Percentiles rank a stretch among this genome's conserved stretches.
phyloP scores from a whole-genome alignment of 1,284 basidiomycete species.

The Rhizoctonia solani region DNA sequence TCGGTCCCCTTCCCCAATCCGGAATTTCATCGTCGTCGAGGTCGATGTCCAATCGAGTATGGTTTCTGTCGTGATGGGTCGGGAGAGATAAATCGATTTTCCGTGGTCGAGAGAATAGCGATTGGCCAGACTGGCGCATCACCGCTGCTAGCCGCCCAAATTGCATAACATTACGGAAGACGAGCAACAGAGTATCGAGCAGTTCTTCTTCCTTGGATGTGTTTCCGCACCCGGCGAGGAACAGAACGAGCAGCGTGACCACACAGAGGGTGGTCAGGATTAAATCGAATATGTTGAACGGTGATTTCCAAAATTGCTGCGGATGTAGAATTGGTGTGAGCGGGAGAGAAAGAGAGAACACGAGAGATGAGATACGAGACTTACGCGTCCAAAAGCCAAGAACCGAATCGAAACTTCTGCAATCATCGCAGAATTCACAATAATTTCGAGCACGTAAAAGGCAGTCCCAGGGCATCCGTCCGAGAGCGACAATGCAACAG shows the following conservation, averaged over 20 bases:
- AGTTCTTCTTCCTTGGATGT: slow-evolving; percentile 87
- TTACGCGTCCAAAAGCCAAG: slow-evolving; percentile 84
- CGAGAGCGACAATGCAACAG: slow-evolving; percentile 82
- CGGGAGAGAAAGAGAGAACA: slow-evolving; percentile 10
- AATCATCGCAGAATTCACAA: slow-evolving; percentile 92
- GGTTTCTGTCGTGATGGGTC: slow-evolving; percentile 69
- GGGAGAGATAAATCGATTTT: slow-evolving; percentile 80
- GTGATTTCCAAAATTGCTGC: slow-evolving; percentile 98
- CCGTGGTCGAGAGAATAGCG: slow-evolving; percentile 87
- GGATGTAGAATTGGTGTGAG: too few species aligned
- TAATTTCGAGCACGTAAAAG: slow-evolving; percentile 89
- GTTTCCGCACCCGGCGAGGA: slow-evolving; percentile 76
- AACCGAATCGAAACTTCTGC: slow-evolving; percentile 86
- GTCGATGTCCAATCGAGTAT: slow-evolving; percentile 69
- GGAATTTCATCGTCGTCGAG: slow-evolving; percentile 64
- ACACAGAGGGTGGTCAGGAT: slow-evolving; percentile 84
- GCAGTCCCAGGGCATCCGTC: slow-evolving; percentile 77
- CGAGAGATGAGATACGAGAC: slow-evolving; percentile 43
- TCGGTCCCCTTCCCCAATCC: too few species aligned
- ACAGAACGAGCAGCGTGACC: slow-evolving; percentile 81
- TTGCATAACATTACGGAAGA: slow-evolving; percentile 88
- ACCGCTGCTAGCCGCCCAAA: slow-evolving; percentile 87
- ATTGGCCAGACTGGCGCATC: slow-evolving; percentile 91
- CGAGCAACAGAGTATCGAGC: slow-evolving; percentile 84
- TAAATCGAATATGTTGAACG: slow-evolving; percentile 86